A percentile compares a stretch with the other conserved stretches of the same genome.
Evolutionary conservation across 306 rosid genomes (phyloP).

Genomic region (Astragalus membranaceus): DNA sequence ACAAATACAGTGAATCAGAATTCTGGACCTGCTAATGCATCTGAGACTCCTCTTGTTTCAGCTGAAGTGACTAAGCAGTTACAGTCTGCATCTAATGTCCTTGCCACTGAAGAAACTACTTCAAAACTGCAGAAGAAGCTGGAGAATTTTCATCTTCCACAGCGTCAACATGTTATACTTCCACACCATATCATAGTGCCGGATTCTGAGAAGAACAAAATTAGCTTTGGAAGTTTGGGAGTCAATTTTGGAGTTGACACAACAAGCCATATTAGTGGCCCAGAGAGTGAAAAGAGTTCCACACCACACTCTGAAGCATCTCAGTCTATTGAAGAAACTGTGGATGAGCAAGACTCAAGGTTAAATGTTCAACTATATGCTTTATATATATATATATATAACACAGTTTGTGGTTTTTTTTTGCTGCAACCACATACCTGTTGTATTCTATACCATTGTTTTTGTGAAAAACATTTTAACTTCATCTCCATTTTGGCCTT

Average conservation of each 20-base stretch:
- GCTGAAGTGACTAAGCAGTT: constrained; percentile 34
- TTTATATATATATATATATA: too few species aligned
- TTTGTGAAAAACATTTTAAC: neutral
- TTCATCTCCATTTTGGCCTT: neutral
- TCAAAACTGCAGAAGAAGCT: constrained; percentile 62
- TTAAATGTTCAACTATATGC: constrained; percentile 27
- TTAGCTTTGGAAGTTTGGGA: constrained; percentile 96
- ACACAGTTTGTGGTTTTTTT: neutral
- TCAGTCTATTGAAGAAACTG: constrained; percentile 59
- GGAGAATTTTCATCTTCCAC: constrained; percentile 61
- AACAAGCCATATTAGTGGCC: constrained; percentile 35
- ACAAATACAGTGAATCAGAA: constrained; percentile 46
- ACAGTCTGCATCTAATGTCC: constrained; percentile 44
- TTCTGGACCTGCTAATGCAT: constrained; percentile 44
- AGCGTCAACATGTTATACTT: constrained; percentile 81
- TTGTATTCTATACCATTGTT: too few species aligned
- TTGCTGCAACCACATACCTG: neutral
- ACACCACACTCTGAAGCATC: constrained; percentile 68
- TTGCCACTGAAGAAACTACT: constrained; percentile 60
- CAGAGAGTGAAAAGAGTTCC: constrained; percentile 63
- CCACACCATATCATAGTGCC: constrained; percentile 89
- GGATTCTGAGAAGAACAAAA: constrained; percentile 86
- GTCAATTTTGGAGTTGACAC: constrained; percentile 52
- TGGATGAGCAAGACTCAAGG: constrained; percentile 68
- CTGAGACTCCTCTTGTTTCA: constrained; percentile 41